Percentiles rank a stretch among this genome's conserved stretches.
phyloP scores from a whole-genome alignment of 108 stramenopile species.

The Skeletonema tropicum region DNA sequence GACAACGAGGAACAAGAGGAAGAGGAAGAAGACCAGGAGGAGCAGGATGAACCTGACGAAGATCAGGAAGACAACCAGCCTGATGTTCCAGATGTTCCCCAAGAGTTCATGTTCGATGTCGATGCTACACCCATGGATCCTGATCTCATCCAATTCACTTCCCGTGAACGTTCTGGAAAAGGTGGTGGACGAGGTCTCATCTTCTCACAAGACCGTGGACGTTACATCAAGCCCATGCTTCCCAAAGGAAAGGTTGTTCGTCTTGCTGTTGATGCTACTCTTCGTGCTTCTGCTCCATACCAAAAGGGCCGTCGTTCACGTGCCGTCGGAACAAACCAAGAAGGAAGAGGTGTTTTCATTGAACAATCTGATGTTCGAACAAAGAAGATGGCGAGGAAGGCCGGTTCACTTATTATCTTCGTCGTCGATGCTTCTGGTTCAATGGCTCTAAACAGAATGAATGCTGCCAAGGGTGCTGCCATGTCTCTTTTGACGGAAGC shows the following conservation, averaged over 20 bases:
- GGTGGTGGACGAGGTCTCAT: slow-evolving; percentile 95
- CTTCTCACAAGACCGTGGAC: slow-evolving; percentile 95
- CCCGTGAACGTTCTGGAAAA: slow-evolving; percentile 85
- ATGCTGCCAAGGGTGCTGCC: slow-evolving; percentile 97
- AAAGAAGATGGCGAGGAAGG: slow-evolving; percentile 97
- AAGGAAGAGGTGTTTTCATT: slow-evolving; percentile 87
- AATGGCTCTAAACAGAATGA: slow-evolving; percentile 98
- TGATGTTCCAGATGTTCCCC: slow-evolving; percentile 88
- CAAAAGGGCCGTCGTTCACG: slow-evolving; percentile 85
- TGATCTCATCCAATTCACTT: slow-evolving; percentile 89
- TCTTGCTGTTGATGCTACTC: slow-evolving; percentile 93
- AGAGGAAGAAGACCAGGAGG: slow-evolving; percentile 84
- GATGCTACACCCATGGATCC: slow-evolving; percentile 96
- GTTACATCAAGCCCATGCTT: slow-evolving; percentile 97
- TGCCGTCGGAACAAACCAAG: slow-evolving; percentile 78
- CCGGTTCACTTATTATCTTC: slow-evolving; percentile 96
- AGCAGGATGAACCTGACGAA: slow-evolving; percentile 73
- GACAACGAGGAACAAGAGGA: slow-evolving; percentile 85
- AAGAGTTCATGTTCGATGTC: slow-evolving; percentile 99
- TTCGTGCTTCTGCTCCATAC: slow-evolving; percentile 95
- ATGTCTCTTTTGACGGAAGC: slow-evolving; percentile 94
- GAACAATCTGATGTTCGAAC: slow-evolving; percentile 89
- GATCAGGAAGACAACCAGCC: slow-evolving; percentile 80
- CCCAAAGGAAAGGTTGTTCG: slow-evolving; percentile 94
- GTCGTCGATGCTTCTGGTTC: slow-evolving; percentile 95